Conservation (phyloP, 1,284 basidiomycete species). For the Austroboletus rostrupii region DNA sequence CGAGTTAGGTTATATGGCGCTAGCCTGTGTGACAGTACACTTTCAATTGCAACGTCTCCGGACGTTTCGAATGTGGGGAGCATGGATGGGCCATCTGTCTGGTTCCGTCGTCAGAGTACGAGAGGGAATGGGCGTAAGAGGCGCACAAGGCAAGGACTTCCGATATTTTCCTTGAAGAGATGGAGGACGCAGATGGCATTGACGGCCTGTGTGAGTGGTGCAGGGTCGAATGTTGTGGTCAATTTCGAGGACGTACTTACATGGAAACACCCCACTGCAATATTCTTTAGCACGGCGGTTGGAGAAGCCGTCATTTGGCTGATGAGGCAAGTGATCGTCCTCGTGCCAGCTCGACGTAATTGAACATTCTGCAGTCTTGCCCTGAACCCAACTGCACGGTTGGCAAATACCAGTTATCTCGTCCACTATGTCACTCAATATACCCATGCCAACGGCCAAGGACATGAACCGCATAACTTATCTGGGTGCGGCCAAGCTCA, state of each 20-base stretch:
- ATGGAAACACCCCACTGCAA: constrained; percentile 27
- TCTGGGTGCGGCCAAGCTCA: constrained; percentile 27
- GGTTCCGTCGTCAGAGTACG: neutral
- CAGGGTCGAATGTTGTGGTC: constrained; percentile 4
- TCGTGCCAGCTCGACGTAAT: too few relatives aligned
- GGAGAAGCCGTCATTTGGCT: neutral
- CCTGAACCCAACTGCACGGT: too few relatives aligned
- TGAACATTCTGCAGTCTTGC: too few relatives aligned
- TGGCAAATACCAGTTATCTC: neutral
- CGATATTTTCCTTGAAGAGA: constrained; percentile 58
- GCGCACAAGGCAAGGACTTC: constrained; percentile 48
- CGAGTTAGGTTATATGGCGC: constrained; percentile 53
- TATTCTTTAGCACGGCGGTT: constrained; percentile 13
- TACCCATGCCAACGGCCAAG: constrained; percentile 20
- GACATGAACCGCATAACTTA: constrained; percentile 30
- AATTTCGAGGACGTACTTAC: constrained; percentile 11
- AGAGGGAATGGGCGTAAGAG: neutral
- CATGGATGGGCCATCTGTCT: constrained; percentile 83
- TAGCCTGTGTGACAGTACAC: constrained; percentile 53
- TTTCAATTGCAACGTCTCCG: constrained; percentile 64
- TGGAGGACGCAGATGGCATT: constrained; percentile 55
- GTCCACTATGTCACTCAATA: constrained; percentile 20
- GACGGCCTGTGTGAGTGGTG: constrained; percentile 34
- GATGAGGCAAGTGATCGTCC: constrained; percentile 3
- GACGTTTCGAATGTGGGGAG: constrained; percentile 69